Evolutionary conservation across 2,329 filamentous ascomycete species (phyloP).

Genomic region (Parastagonospora avenae): DNA sequence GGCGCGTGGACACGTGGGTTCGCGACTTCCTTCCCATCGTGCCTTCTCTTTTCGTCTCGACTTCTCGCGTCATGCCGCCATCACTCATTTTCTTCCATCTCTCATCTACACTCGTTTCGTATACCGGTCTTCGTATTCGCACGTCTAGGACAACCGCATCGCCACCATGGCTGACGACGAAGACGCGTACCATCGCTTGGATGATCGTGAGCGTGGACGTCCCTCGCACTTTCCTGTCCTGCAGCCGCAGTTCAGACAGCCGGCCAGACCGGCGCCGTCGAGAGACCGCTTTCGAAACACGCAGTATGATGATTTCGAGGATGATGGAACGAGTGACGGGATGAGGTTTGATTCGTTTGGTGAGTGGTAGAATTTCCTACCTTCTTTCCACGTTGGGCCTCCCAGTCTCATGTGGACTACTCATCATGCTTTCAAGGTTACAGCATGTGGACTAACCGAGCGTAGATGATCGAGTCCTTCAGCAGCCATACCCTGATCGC

Average conservation of each 20-base stretch:
- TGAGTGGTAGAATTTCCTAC: conserved; percentile 28
- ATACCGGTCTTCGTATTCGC: not conserved
- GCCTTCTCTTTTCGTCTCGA: conserved; percentile 19
- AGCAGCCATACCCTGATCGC: conserved; percentile 37
- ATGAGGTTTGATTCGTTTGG: conserved; percentile 56
- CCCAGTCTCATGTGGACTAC: too few relatives aligned
- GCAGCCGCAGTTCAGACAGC: conserved; percentile 19
- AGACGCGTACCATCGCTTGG: conserved; percentile 9
- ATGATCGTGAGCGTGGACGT: conserved; percentile 12
- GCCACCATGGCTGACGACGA: conserved; percentile 27
- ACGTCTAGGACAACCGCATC: not conserved
- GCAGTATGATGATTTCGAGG: conserved; percentile 31
- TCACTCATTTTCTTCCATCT: not conserved
- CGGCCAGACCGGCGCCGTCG: conserved; percentile 8
- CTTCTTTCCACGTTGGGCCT: too few relatives aligned
- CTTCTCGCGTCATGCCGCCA: conserved; percentile 4
- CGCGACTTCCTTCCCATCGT: conserved; percentile 25
- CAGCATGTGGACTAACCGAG: not conserved
- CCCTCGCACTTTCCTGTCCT: conserved; percentile 13
- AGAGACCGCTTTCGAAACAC: conserved; percentile 33
- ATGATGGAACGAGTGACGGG: conserved; percentile 19
- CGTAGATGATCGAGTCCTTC: conserved; percentile 45
- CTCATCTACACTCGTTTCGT: not conserved
- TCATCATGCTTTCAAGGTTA: not conserved
- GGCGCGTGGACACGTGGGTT: conserved; percentile 7